These are phyloP conservation scores for Suhomyces faveliae DNA, from an alignment of 805 yeast genomes.

Conservation along the genomic window DNA sequence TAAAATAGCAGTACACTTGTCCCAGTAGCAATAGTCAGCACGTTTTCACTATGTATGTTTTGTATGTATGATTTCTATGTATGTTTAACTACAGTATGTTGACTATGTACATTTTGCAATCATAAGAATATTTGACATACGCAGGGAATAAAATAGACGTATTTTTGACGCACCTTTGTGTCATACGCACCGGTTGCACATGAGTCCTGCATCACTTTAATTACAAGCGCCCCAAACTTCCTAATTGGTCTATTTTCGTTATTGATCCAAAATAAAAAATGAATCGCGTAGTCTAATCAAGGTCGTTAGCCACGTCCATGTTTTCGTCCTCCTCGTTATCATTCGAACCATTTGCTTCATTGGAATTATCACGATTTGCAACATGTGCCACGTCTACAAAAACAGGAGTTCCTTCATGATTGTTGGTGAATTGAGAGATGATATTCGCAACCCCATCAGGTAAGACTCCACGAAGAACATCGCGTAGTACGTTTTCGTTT, in stretches of 20 bases:
- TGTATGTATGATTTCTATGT: no score
- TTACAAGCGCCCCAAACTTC: neutral
- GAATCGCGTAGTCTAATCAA: conserved; percentile 1
- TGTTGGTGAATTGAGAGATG: conserved; percentile 11
- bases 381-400: conserved; percentile 8
- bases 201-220: neutral
- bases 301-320: conserved; percentile 3
- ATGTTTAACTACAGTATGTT: no score
- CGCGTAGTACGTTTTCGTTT: conserved; percentile 3
- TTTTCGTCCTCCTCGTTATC: neutral
- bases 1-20: no score
- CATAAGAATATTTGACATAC: neutral
- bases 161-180: neutral
- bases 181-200: neutral
- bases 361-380: neutral
- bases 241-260: neutral
- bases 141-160: neutral
- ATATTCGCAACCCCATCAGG: conserved; percentile 13
- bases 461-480: conserved; percentile 11
- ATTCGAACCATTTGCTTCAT: neutral
- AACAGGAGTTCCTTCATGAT: conserved; percentile 2
- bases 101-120: no score
- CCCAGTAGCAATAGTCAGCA: neutral
- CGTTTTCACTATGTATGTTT: neutral
- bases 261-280: neutral